A percentile compares a stretch with the other conserved stretches of the same genome.
phyloP scores from a whole-genome alignment of 1,284 basidiomycete species.

The Neolentinus lepideus region DNA sequence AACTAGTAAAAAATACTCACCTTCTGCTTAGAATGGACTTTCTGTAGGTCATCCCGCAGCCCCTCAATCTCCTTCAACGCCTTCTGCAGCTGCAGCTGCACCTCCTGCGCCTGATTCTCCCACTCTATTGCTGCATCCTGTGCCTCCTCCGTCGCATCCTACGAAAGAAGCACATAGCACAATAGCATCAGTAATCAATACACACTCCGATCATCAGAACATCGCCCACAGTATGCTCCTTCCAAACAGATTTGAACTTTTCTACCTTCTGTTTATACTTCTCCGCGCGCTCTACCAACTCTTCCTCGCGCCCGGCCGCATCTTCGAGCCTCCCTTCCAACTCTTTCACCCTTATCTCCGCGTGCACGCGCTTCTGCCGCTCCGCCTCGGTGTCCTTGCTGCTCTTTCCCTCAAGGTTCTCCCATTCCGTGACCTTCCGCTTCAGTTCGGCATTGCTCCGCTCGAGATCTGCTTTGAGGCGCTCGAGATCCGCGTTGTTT shows the following conservation, averaged over 20 bases:
- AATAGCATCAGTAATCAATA: too few relatives aligned
- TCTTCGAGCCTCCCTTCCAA: constrained; percentile 37
- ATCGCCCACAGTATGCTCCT: constrained; percentile 9
- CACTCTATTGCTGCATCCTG: constrained; percentile 20
- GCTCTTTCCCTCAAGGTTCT: constrained; percentile 55
- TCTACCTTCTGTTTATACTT: constrained; percentile 18
- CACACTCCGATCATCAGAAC: too few relatives aligned
- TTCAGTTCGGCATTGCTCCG: constrained; percentile 46
- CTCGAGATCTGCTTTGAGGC: constrained; percentile 47
- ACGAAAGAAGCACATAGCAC: constrained; percentile 2
- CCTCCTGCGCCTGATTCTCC: constrained; percentile 22
- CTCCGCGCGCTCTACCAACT: constrained; percentile 33
- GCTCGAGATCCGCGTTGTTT: constrained; percentile 46
- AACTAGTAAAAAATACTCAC: too few relatives aligned
- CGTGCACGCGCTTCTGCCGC: constrained; percentile 45
- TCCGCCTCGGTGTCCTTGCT: constrained; percentile 47
- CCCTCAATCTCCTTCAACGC: constrained; percentile 34
- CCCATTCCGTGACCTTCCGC: constrained; percentile 62
- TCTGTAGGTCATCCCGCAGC: constrained; percentile 34
- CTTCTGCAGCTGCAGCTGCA: constrained; percentile 23
- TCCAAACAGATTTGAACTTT: constrained; percentile 8
- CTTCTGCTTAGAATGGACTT: too few relatives aligned
- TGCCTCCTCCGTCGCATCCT: constrained; percentile 28
- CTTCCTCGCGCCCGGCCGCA: constrained; percentile 29
- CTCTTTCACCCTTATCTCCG: constrained; percentile 48